Conservation (phyloP, 371 early-diverging fungal species). For the Choanephora cucurbitarum region DNA sequence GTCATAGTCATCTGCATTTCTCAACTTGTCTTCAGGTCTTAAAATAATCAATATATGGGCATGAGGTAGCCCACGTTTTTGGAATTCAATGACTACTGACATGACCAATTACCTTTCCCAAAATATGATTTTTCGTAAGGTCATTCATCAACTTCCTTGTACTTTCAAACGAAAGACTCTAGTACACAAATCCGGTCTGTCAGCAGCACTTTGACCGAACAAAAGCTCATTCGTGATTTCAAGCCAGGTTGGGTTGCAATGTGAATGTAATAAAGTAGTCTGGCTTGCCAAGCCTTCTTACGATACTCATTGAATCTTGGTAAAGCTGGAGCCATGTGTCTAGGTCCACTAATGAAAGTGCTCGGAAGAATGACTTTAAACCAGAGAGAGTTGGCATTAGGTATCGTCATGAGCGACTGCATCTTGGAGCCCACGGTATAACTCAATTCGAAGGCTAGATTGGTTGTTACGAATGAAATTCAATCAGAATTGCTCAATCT, state of each 20-base stretch:
- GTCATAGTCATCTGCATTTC: slow-evolving; percentile 23
- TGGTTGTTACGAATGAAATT: not conserved
- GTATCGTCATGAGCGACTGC: slow-evolving; percentile 1
- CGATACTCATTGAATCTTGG: slow-evolving; percentile 34
- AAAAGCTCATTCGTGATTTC: slow-evolving; percentile 26
- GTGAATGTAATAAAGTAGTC: slow-evolving; percentile 46
- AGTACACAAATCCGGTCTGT: slow-evolving; percentile 23
- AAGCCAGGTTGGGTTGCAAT: slow-evolving; percentile 39
- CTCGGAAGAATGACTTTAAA: slow-evolving; percentile 22
- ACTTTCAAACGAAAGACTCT: slow-evolving; percentile 31
- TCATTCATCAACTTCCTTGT: slow-evolving; percentile 18
- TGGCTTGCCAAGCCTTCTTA: slow-evolving; percentile 28
- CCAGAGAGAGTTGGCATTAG: slow-evolving; percentile 10
- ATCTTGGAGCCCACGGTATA: too few species aligned
- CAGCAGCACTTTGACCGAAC: slow-evolving; percentile 14
- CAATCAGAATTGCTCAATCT: not conserved
- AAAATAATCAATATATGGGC: slow-evolving; percentile 37
- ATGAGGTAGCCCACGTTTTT: slow-evolving; percentile 38
- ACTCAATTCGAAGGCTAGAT: not conserved
- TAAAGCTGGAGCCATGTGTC: slow-evolving; percentile 27
- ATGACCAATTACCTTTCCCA: slow-evolving; percentile 21
- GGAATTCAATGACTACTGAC: slow-evolving; percentile 26
- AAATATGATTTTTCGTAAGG: slow-evolving; percentile 19
- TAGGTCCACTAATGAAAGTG: slow-evolving; percentile 25
- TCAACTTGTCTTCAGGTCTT: slow-evolving; percentile 12